Conservation (phyloP, 179 eudicot genomes). For the Corrigiola litoralis region DNA sequence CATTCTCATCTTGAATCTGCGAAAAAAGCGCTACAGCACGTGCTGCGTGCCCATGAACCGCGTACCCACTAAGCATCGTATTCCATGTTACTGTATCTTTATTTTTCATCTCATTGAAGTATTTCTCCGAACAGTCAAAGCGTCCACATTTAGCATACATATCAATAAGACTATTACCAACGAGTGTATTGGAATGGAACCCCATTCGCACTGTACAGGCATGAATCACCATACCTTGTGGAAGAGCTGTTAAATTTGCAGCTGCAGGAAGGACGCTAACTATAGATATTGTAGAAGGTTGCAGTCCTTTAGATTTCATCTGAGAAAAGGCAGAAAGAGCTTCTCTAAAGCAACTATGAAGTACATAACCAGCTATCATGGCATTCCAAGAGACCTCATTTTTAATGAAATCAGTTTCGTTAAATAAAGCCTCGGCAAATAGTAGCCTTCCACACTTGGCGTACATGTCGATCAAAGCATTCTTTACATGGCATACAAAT, state of each 20-base stretch:
- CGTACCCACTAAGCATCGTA: conserved; percentile 36
- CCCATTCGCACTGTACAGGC: conserved; percentile 30
- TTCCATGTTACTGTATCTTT: conserved; percentile 45
- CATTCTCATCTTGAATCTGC: conserved; percentile 25
- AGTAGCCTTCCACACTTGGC: conserved; percentile 48
- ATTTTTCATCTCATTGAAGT: conserved; percentile 32
- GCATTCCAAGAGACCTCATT: conserved; percentile 43
- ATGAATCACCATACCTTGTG: conserved; percentile 35
- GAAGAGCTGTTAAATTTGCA: conserved; percentile 30
- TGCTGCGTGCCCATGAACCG: conserved; percentile 34
- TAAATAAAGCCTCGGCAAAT: conserved; percentile 47
- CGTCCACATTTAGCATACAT: conserved; percentile 48
- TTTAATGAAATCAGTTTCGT: conserved; percentile 25
- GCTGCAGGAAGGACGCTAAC: conserved; percentile 41
- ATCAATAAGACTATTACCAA: conserved; percentile 41
- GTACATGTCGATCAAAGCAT: conserved; percentile 73
- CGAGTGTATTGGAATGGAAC: conserved; percentile 27
- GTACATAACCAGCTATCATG: conserved; percentile 37
- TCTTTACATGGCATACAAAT: conserved; percentile 48
- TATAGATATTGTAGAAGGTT: conserved; percentile 29
- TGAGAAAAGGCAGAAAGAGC: conserved; percentile 29
- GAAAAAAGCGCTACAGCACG: conserved; percentile 32
- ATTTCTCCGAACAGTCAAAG: conserved; percentile 31
- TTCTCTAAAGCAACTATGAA: conserved; percentile 23
- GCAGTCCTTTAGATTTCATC: conserved; percentile 31